Percentiles rank a stretch among this genome's conserved stretches.
Evolutionary conservation across 495 filamentous ascomycete genomes (phyloP).

Genomic region (Talaromyces adpressus): DNA sequence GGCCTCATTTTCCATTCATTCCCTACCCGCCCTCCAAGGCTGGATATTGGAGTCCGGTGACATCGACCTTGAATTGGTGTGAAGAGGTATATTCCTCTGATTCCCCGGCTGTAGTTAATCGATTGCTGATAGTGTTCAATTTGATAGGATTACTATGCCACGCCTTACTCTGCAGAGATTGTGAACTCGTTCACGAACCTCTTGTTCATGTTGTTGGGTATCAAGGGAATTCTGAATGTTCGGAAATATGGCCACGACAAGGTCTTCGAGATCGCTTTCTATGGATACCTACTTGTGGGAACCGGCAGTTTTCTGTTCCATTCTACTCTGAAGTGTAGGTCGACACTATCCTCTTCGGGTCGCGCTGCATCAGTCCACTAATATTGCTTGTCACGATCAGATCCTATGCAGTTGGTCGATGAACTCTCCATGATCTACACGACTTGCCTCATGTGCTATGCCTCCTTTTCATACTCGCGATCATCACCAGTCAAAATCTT

Average conservation of each 20-base stretch:
- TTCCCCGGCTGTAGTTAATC: neutral
- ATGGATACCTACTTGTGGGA: conserved; percentile 75
- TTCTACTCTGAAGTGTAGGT: conserved; percentile 70
- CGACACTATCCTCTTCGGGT: neutral
- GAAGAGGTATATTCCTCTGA: conserved; percentile 60
- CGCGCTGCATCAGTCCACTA: neutral
- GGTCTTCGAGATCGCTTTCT: conserved; percentile 64
- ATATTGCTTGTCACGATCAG: conserved; percentile 37
- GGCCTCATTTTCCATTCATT: conserved; percentile 43
- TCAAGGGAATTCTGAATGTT: conserved; percentile 67
- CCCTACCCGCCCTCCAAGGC: conserved; percentile 59
- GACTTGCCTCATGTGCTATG: conserved; percentile 86
- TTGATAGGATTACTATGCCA: conserved; percentile 53
- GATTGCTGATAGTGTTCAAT: neutral
- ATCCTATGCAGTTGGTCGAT: conserved; percentile 96
- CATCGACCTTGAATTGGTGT: conserved; percentile 88
- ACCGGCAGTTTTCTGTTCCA: conserved; percentile 79
- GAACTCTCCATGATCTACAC: conserved; percentile 98
- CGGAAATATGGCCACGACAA: conserved; percentile 60
- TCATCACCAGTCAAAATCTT: conserved; percentile 44
- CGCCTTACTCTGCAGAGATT: conserved; percentile 55
- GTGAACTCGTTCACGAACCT: conserved; percentile 75
- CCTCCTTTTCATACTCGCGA: conserved; percentile 70
- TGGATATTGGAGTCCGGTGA: conserved; percentile 81
- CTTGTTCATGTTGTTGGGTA: conserved; percentile 66